Conservation (phyloP, 768 basidiomycete species). For the Psilocybe cubensis region DNA sequence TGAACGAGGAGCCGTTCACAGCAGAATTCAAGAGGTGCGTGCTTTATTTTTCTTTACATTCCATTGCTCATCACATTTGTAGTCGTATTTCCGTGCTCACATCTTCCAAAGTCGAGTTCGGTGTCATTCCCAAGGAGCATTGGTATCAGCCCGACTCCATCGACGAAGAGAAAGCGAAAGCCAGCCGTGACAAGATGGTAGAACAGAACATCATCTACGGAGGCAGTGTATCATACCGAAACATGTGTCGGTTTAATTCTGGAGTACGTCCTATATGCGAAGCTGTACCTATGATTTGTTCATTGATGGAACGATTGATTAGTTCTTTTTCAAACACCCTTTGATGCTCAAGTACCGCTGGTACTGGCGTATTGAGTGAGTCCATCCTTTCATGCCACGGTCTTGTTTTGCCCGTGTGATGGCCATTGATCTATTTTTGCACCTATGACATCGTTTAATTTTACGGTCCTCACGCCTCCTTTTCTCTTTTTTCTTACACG, state of each 20-base stretch:
- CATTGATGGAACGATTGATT: background rate
- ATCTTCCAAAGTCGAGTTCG: slow-evolving; percentile 46
- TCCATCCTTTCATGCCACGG: background rate
- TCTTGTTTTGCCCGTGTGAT: background rate
- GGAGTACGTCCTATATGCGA: slow-evolving; percentile 41
- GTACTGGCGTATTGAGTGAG: slow-evolving; percentile 81
- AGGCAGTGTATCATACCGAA: slow-evolving; percentile 46
- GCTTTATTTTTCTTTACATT: background rate
- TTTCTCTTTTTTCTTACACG: background rate
- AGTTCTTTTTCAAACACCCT: slow-evolving; percentile 77
- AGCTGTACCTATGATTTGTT: background rate
- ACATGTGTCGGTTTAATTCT: slow-evolving; percentile 75
- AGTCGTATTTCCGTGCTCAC: slow-evolving; percentile 35
- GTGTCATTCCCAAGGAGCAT: slow-evolving; percentile 63
- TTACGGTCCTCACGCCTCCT: background rate
- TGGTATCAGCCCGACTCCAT: slow-evolving; percentile 81
- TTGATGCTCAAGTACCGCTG: slow-evolving; percentile 68
- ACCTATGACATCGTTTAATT: background rate
- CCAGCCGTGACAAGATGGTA: slow-evolving; percentile 62
- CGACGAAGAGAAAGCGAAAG: slow-evolving; percentile 66
- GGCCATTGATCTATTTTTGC: background rate
- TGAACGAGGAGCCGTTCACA: slow-evolving; percentile 82
- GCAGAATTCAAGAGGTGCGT: slow-evolving; percentile 73
- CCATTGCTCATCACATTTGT: background rate
- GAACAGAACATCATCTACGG: slow-evolving; percentile 48